Base-by-base conservation (phyloP, 2,329 filamentous ascomycete genomes). In the Hypoxylon sp. region DNA sequence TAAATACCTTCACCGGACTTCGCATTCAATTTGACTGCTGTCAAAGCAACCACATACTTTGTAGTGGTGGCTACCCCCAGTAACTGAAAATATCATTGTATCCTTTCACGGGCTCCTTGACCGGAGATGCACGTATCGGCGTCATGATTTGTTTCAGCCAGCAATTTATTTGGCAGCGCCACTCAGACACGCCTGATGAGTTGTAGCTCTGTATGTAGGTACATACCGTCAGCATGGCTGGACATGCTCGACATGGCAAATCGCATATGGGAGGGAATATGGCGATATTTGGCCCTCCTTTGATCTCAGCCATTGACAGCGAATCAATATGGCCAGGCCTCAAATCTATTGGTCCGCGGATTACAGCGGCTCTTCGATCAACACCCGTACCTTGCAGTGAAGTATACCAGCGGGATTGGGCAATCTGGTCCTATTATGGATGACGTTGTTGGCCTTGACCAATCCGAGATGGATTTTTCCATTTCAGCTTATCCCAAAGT, bases 331-430 rank as follows among this genome's bases (percentile, higher is more conserved):
- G 33, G 42, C 8, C 65, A 65, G 62, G 53, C 46, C 17, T 46
- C 31, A 39, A 44, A 63, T 61, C 29, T 39, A 66, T 69, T 69
- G 65, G 68, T 31, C 53, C 26, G 48, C 63, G 66, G 57, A 63
- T 67, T 65, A 33, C 60, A 56, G 66, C 66, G 66, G 66, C 60
- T 67, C 63, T 69, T 56, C 26, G 56, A 64, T 69, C 65, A 39
- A 37, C 57, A 37, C 13, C 47, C 29, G 69, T 71, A 69, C 69
- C 69, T 71, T 71, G 69, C 69, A 71, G 66, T 65, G 51, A 42
- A 39, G 42, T 60, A 58, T 46, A 56, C 33, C 26, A 39, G 39
- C 35, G 42, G 11, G 26, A 54, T n/a, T 55, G 13, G 26, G 14
- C 24, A 35, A 52, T 51, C 51, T 60, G 24, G 44, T 44, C 39